phyloP scores from a whole-genome alignment of 2,329 filamentous ascomycete species.

The Alternaria arborescens region DNA sequence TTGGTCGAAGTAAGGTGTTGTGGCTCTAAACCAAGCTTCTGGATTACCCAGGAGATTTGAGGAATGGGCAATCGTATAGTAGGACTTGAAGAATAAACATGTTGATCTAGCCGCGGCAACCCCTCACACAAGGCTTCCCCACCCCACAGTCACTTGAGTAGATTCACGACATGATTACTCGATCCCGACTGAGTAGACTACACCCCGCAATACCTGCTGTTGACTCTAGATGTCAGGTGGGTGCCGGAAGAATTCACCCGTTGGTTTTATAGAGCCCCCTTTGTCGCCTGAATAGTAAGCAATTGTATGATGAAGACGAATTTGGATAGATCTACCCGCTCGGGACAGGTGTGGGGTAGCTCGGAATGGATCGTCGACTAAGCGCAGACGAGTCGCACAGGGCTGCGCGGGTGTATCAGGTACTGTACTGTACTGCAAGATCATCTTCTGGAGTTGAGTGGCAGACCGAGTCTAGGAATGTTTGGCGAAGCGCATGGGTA shows the following conservation, averaged over 20 bases:
- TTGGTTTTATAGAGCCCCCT: not conserved
- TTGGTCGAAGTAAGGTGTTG: not conserved
- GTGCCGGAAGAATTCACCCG: not conserved
- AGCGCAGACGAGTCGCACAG: slow-evolving; percentile 4
- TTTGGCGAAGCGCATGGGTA: not conserved
- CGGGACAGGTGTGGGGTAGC: slow-evolving; percentile 1
- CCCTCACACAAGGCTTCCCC: slow-evolving; percentile 1
- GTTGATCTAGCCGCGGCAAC: not conserved
- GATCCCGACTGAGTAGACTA: not conserved
- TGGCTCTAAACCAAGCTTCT: not conserved
- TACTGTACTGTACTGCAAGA: not conserved
- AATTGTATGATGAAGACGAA: not conserved
- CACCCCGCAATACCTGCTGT: not conserved
- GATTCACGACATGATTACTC: not conserved
- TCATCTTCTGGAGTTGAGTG: not conserved
- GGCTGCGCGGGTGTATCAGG: not conserved
- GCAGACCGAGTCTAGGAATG: not conserved
- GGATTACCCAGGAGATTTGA: not conserved
- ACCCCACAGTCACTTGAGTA: not conserved
- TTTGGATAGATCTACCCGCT: not conserved
- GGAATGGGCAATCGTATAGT: not conserved
- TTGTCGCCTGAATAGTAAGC: not conserved
- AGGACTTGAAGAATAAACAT: not conserved
- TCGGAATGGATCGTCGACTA: slow-evolving; percentile 11
- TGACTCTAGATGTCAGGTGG: not conserved